Conservation (phyloP, 352 stramenopile genomes). For the Phytophthora pisi region DNA sequence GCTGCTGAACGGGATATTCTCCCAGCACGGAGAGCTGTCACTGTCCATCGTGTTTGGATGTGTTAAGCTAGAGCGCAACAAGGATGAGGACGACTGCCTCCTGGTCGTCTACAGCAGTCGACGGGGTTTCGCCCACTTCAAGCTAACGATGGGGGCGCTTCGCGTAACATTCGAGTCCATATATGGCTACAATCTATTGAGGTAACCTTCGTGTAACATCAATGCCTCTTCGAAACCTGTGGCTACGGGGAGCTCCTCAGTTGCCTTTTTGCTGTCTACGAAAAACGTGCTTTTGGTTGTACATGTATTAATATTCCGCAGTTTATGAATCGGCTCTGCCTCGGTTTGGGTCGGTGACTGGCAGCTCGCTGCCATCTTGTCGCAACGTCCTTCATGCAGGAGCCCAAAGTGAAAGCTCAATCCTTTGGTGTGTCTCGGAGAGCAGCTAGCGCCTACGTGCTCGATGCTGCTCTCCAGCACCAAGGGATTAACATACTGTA, state of each 20-base stretch:
- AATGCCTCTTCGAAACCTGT: not conserved
- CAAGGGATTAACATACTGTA: conserved; percentile 30
- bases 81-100: not conserved
- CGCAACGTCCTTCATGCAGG: conserved; percentile 36
- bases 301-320: not conserved
- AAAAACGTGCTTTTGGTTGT: not conserved
- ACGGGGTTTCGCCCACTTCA: conserved; percentile 2
- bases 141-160: not conserved
- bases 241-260: not conserved
- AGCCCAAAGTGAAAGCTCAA: conserved; percentile 42
- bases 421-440: conserved; percentile 16
- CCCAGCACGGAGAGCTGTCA: conserved; percentile 48
- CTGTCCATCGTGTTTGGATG: conserved; percentile 23
- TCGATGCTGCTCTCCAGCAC: conserved; percentile 17
- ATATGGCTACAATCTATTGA: not conserved
- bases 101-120: not conserved
- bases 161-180: not conserved
- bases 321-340: conserved; percentile 26
- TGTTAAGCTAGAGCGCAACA: not conserved
- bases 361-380: conserved; percentile 27
- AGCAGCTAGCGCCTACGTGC: conserved; percentile 7
- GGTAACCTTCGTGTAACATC: not conserved
- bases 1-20: conserved; percentile 81
- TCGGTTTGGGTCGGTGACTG: conserved; percentile 42
- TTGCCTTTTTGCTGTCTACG: not conserved